These are phyloP conservation scores for Oligophagozyma castellii DNA, from an alignment of 1,139 yeast species.

Conservation along the genomic window DNA sequence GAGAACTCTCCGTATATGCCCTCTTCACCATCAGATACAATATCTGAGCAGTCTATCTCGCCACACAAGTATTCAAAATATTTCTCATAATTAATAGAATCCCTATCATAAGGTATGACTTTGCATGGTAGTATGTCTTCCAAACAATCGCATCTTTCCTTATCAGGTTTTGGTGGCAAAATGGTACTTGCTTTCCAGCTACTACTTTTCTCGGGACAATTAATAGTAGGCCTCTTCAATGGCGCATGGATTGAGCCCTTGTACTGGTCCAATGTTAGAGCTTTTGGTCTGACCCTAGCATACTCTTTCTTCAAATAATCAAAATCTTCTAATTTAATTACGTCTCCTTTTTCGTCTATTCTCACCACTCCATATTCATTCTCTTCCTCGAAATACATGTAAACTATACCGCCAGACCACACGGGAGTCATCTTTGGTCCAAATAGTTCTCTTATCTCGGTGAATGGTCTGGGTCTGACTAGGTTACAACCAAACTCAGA, in stretches of 20 bases:
- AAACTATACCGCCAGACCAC: constrained; percentile 89
- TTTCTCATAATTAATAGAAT: constrained; percentile 18
- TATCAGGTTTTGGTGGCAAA: constrained; percentile 44
- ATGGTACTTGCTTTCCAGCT: constrained; percentile 32
- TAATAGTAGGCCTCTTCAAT: neutral
- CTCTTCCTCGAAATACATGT: constrained; percentile 77
- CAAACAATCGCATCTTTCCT: constrained; percentile 42
- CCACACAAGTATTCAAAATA: constrained; percentile 37
- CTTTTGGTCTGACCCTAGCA: constrained; percentile 26
- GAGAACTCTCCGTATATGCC: constrained; percentile 49
- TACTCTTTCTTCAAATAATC: constrained; percentile 24
- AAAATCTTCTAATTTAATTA: constrained; percentile 34
- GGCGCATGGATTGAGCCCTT: neutral
- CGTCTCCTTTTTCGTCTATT: constrained; percentile 34
- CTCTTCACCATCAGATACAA: constrained; percentile 32
- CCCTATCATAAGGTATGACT: constrained; percentile 25
- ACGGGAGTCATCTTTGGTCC: constrained; percentile 55
- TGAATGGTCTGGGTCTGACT: constrained; percentile 43
- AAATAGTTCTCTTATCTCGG: constrained; percentile 54
- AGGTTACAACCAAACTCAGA: constrained; percentile 51
- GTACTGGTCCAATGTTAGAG: constrained; percentile 13
- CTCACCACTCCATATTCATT: constrained; percentile 71
- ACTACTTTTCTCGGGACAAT: constrained; percentile 5
- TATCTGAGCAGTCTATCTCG: constrained; percentile 37
- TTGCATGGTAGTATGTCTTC: constrained; percentile 38